A percentile compares a stretch with the other conserved stretches of the same genome.
These are phyloP conservation scores for Neonectria magnoliae DNA, from an alignment of 2,329 filamentous ascomycete genomes.

Conservation along the genomic window DNA sequence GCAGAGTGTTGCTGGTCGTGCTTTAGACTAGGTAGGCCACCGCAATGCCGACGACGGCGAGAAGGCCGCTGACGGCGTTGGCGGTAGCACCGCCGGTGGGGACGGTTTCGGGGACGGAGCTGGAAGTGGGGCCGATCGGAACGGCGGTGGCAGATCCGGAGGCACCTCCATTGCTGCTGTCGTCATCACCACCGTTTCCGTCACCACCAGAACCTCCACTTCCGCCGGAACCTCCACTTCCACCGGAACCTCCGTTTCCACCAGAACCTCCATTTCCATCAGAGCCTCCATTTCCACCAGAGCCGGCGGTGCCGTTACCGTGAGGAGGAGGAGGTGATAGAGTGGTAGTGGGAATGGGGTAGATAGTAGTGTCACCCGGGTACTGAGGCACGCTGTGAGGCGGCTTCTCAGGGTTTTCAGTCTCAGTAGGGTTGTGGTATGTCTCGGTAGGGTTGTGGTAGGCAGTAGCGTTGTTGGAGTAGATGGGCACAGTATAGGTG, in stretches of 20 bases:
- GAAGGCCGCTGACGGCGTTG: slow-evolving; percentile 48
- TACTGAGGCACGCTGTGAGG: slow-evolving; percentile 19
- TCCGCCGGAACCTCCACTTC: slow-evolving; percentile 16
- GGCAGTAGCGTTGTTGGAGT: slow-evolving; percentile 31
- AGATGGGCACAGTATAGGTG: slow-evolving; percentile 38
- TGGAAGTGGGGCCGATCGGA: slow-evolving; percentile 27
- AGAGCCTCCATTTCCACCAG: slow-evolving; percentile 25
- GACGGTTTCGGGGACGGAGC: slow-evolving; percentile 29
- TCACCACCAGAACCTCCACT: not conserved
- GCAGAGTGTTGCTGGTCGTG: not conserved
- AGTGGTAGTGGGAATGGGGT: slow-evolving; percentile 30
- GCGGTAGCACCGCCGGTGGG: slow-evolving; percentile 43
- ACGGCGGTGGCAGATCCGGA: slow-evolving; percentile 26
- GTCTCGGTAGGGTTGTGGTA: not conserved
- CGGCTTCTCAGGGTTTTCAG: not conserved
- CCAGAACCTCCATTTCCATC: not conserved
- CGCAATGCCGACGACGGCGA: slow-evolving; percentile 51
- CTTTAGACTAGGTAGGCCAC: slow-evolving; percentile 55
- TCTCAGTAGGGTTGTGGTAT: slow-evolving; percentile 2
- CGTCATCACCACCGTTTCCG: slow-evolving; percentile 1
- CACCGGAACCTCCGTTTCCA: slow-evolving; percentile 26
- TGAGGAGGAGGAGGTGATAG: slow-evolving; percentile 21
- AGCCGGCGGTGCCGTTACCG: slow-evolving; percentile 28
- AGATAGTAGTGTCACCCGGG: slow-evolving; percentile 25
- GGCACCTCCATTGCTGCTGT: not conserved